Evolutionary conservation across 2,329 filamentous ascomycete species (phyloP).

Genomic region (Arthrobotrys entomopaga): DNA sequence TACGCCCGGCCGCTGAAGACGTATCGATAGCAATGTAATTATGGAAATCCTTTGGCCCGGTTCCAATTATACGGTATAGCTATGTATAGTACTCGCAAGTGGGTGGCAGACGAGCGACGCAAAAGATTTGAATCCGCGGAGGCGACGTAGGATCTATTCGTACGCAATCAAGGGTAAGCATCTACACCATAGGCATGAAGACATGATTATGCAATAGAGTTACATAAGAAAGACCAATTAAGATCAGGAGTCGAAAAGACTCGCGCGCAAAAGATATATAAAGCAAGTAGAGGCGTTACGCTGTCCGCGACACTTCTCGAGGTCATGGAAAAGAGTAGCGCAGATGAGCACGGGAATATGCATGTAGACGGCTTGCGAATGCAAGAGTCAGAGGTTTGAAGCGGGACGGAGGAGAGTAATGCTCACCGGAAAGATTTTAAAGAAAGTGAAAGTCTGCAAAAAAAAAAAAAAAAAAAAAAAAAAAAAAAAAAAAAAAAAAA

Average conservation of each 20-base stretch:
- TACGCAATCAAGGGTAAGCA: conserved; percentile 27
- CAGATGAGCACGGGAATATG: conserved; percentile 11
- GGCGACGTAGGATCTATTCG: conserved; percentile 43
- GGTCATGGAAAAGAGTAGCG: conserved; percentile 6
- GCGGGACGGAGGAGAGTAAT: conserved; percentile 27
- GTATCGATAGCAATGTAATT: conserved; percentile 7
- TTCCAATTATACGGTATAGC: conserved; percentile 8
- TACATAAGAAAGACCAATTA: conserved; percentile 17
- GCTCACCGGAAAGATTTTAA: conserved; percentile 39
- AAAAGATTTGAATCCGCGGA: conserved; percentile 26
- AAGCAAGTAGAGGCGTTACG: conserved; percentile 16
- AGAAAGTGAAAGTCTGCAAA: conserved; percentile 21
- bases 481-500: too few relatives aligned
- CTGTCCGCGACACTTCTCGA: conserved; percentile 25
- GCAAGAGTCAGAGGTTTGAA: conserved; percentile 37
- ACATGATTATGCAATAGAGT: conserved; percentile 14
- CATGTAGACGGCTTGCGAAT: conserved; percentile 33
- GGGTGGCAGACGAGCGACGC: conserved; percentile 34
- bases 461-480: too few relatives aligned
- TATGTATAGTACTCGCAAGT: conserved; percentile 27
- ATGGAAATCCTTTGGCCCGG: conserved; percentile 32
- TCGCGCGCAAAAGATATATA: conserved; percentile 4
- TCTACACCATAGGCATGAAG: conserved; percentile 16
- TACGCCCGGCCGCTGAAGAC: neutral
- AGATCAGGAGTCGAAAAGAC: conserved; percentile 2